Base-by-base conservation (phyloP, 2,329 filamentous ascomycete genomes). In the Stagonosporopsis vannaccii region DNA sequence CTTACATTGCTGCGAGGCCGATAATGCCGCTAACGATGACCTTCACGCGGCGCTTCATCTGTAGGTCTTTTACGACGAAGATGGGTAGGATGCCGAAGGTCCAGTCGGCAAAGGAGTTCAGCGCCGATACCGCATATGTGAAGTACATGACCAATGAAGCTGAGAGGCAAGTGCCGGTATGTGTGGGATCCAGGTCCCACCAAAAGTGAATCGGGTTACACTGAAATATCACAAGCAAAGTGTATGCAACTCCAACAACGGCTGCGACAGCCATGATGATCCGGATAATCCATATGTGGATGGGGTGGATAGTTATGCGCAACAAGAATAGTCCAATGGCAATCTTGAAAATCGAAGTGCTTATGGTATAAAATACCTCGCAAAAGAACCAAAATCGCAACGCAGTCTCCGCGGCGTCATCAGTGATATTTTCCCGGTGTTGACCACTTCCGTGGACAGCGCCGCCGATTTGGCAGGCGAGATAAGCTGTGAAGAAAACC, bases 31-130 rank as follows among this genome's bases (percentile, higher is more conserved):
- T 79, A 25, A 87, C 73, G 1, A 83, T 80, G 11, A 80, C 42
- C 65, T 86, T 87, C 13, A 79, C 81, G 54, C 77, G 77, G 20
- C 61, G 68, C 62, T 80, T 80, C 80, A 87, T 85, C 56, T 86
- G 81, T 47, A 87, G 68, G 28, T 81, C 79, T 72, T 78, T 81
- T 8, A 87, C 78, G 3, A 88, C 72, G 47, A 81, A 79, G 9
- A 82, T 77, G 11, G 70, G 70, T 9, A 72, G 56, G n/a, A 70
- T 50, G 6, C 63, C 70, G 46, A 71, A 70, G 1, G 67, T 65
- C 67, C 67, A 71, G 43, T 72, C 70, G 9, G 69, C 67, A 19
- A 71, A 56, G 3, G 69, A 63, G 45, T 68, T 71, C 9, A 72
- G 58, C 5, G 58, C 69, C 15, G 67, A 69, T 9, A 69, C 64